These are phyloP conservation scores for Globisporangium middletonii DNA, from an alignment of 352 stramenopile genomes.

Conservation along the genomic window DNA sequence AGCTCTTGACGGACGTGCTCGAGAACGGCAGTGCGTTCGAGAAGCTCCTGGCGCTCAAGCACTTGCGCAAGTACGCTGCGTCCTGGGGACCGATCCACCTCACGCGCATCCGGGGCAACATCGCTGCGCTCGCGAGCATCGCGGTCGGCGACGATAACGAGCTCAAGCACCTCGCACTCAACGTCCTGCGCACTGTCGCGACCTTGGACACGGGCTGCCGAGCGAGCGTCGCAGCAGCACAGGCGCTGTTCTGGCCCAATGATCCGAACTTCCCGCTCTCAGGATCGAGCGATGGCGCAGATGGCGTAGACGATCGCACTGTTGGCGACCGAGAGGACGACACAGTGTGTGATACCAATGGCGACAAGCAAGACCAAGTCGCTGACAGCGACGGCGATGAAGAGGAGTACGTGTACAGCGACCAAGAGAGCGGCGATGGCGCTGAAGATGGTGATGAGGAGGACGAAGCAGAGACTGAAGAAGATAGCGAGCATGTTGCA, in stretches of 20 bases:
- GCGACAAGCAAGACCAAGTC: not conserved
- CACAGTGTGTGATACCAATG: not conserved
- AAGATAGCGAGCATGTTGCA: no score
- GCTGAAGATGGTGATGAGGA: no score
- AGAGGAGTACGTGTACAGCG: not conserved
- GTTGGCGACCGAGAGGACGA: not conserved
- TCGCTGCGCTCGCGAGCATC: not conserved
- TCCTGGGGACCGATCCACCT: conserved; percentile 3
- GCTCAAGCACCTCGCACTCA: not conserved
- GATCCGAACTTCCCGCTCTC: not conserved
- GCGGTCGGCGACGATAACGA: not conserved
- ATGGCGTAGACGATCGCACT: not conserved
- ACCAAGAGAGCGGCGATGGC: not conserved
- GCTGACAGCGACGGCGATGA: not conserved
- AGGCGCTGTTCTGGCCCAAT: not conserved
- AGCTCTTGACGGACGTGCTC: not conserved
- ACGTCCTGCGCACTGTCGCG: not conserved
- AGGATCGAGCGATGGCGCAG: no score
- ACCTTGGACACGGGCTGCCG: not conserved
- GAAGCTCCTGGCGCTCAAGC: not conserved
- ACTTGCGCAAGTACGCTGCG: not conserved
- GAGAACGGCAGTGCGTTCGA: not conserved
- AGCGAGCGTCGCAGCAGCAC: not conserved
- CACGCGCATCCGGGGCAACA: not conserved
- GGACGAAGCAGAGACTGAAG: no score